Base-by-base conservation (phyloP, 371 early-diverging fungal species). In the Haplosporangium sp. region DNA sequence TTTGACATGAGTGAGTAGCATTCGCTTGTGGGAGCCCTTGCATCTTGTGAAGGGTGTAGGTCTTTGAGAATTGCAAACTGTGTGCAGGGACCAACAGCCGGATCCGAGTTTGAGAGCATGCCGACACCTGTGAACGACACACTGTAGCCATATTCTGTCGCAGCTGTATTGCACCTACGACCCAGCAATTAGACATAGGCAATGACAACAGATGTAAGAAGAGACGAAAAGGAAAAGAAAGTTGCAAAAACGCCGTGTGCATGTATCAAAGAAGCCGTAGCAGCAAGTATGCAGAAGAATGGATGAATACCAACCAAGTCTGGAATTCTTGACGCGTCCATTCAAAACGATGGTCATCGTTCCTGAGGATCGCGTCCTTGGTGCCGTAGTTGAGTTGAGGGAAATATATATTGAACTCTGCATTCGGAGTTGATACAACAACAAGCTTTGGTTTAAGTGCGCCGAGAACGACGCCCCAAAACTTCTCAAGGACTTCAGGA, bases 341-440 rank as follows among this genome's bases (percentile, higher is more conserved):
- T 84, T 97, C 98, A 81, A 96, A 97, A 63, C 91, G 89, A 81
- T 97, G 98, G 76, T 97, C 98, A 43, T 86, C 87, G 73, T 96
- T 89, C 40, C 98, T 87, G 62, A 95, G 88, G 13, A 47, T 76
- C 2, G 90, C 81, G 5, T 87, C 76, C 0, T 85, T 81, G n/a
- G 90, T 89, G n/a, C 92, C 93, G 74, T 94, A 94, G 14, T 85
- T 82, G 46, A 95, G 86, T 2, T 87, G 74, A 0, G 92, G 90
- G 68, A 96, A 96, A 67, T 93, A 74, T 16, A 92, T 84, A 73
- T 97, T 97, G 83, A 94, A 97, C 81, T 96, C 96, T 37, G 90
- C 92, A 71, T 97, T 97, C 8, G 94, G 93, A 1, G 93, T 94
- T 2, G 93, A 89, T 16, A 93, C 86, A 40, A 94, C 81, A 55